Base-by-base conservation (phyloP, 768 basidiomycete genomes). In the Rubroboletus pulcherrimus region DNA sequence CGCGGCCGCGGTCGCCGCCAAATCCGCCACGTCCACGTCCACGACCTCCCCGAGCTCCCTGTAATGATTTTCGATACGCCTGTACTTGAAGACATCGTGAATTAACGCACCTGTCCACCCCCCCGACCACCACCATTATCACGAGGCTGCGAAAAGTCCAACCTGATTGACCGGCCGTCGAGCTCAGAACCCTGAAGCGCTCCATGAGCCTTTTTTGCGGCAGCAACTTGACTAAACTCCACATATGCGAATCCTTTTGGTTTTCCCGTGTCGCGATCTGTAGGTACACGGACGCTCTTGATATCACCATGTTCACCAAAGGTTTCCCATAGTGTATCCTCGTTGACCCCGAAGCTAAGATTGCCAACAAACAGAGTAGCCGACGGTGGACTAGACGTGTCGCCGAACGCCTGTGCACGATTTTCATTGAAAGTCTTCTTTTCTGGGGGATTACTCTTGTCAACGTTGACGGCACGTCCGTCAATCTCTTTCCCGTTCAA, bases 231-330 rank as follows among this genome's bases (percentile, higher is more conserved):
- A 61, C 86, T 83, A 73, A 95, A 97, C 73, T 98, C 93, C 67
- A 99, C 90, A 73, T 98, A 98, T 21, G 86, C 97, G 73, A 96
- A 98, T 65, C 97, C 97, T 73, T 98, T 98, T 44, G 91, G 86
- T 58, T 78, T 81, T 30, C 93, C 94, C 7, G 89, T 81, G 48
- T 99, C 97, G 61, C 91, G 80, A 72, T 98, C 94, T 38, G 94
- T 97, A 31, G 94, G 93, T 48, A 99, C 75, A 53, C 94, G 84
- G 39, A 98, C 91, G 66, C 77, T 87, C 76, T 90, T 89, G 58
- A 97, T 83, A 41, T 83, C 78, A 54, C 92, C 92, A 69, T 86
- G 87, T 67, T 93, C 92, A 59, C 84, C 86, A 73, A 98, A 99
- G 63, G 85, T 80, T 71, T 89, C 84, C 93, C 93, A 98, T 34